Base-by-base conservation (phyloP, 805 yeast genomes). In the Candida namnaoensis region DNA sequence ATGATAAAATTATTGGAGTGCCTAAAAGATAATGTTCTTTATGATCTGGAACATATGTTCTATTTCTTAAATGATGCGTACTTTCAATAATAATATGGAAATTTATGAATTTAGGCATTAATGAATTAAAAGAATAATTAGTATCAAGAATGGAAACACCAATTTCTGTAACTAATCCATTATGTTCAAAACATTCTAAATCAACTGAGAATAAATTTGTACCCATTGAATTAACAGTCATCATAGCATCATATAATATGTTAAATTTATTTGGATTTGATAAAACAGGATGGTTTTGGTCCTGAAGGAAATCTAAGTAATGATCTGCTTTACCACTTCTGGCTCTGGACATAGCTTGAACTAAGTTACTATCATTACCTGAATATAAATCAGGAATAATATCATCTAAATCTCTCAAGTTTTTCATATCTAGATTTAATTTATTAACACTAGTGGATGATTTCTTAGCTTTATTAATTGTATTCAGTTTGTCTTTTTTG, bases 141-240 rank as follows among this genome's bases (percentile, higher is more conserved):
- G 83, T 82, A 47, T 78, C 81, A 51, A 67, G 76, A 2, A 78
- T 69, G 5, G 78, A 60, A 2, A 78, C 62, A 1, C 84, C 84
- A 37, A 78, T 67, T 49, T 78, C 84, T 0, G 82, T 77, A 7
- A 78, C 61, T 7, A 57, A 43, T 19, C 58, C 60, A 46, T 71
- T 57, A 24, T 50, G 45, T 50, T 78, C 84, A 60, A 57, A 76
- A 1, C 82, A 82, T 52, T 78, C 85, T 2, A 76, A 61, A 53
- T 78, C 84, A 37, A 78, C 56, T 12, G 72, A 62, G 39, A 77
- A 61, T 10, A 54, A 35, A 3, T 44, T 35, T 30, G 45, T 48
- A 6, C 38, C 28, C 12, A 38, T 41, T 7, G 41, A 38, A 40
- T 53, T 53, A 12, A 48, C 38, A 1, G n/a, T 32, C 1, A 34